A percentile compares a stretch with the other conserved stretches of the same genome.
phyloP scores from a whole-genome alignment of 108 stramenopile species.

The Stephanodiscus triporus region DNA sequence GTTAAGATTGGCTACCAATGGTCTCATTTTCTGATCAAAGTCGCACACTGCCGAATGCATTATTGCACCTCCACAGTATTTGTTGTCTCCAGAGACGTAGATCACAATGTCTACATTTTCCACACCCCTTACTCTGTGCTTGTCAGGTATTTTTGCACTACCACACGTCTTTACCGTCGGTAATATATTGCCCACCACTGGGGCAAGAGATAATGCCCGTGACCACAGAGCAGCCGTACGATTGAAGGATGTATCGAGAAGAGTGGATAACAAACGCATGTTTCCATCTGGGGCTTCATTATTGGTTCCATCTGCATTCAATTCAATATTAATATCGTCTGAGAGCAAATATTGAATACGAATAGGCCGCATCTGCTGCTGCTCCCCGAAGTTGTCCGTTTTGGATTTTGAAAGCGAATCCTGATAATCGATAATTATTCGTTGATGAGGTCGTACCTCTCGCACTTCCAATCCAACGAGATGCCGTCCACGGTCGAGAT shows the following conservation, averaged over 20 bases:
- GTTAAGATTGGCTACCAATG: slow-evolving; percentile 49
- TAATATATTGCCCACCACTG: slow-evolving; percentile 30
- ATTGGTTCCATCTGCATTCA: background rate
- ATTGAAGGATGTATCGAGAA: slow-evolving; percentile 23
- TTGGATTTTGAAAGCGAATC: background rate
- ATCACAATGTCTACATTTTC: slow-evolving; percentile 43
- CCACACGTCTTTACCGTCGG: slow-evolving; percentile 40
- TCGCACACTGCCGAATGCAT: slow-evolving; percentile 51
- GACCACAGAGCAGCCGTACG: slow-evolving; percentile 28
- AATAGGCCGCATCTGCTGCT: slow-evolving; percentile 21
- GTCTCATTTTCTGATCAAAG: slow-evolving; percentile 50
- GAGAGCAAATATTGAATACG: slow-evolving; percentile 35
- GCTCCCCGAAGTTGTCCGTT: background rate
- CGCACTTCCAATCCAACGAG: slow-evolving; percentile 45
- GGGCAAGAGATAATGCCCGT: slow-evolving; percentile 21
- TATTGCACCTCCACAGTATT: slow-evolving; percentile 42
- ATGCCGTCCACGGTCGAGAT: slow-evolving; percentile 43
- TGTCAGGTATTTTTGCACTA: slow-evolving; percentile 26
- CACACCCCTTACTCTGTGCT: slow-evolving; percentile 39
- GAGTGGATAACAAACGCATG: slow-evolving; percentile 7
- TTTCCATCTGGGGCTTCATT: background rate
- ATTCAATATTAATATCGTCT: background rate
- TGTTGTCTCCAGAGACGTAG: slow-evolving; percentile 44
- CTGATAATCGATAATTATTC: slow-evolving; percentile 44
- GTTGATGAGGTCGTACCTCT: slow-evolving; percentile 40